These are phyloP conservation scores for Phytomonas francai DNA, from an alignment of 208 protist species.

Conservation along the genomic window DNA sequence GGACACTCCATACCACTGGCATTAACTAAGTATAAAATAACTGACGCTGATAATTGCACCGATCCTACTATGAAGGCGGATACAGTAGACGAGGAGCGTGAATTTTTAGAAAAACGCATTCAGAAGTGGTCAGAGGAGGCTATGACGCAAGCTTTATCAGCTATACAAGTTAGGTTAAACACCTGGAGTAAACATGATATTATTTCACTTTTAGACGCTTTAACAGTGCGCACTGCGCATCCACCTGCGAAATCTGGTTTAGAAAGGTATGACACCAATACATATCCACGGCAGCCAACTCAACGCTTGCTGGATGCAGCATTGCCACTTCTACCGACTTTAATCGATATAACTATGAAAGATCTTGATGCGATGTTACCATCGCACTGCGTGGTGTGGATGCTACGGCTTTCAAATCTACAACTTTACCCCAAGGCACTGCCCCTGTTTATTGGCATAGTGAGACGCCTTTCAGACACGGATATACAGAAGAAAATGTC, in stretches of 20 bases:
- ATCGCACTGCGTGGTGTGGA: background rate
- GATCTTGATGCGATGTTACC: background rate
- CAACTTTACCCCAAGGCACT: background rate
- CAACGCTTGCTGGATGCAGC: background rate
- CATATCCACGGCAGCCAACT: background rate
- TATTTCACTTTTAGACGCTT: constrained; percentile 36
- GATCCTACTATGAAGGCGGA: background rate
- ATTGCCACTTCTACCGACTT: background rate
- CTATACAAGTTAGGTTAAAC: constrained; percentile 29
- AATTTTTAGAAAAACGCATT: background rate
- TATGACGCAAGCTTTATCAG: constrained; percentile 17
- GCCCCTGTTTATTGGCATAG: background rate
- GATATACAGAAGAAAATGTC: background rate
- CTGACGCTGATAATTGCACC: background rate
- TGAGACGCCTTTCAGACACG: background rate
- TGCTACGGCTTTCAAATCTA: background rate
- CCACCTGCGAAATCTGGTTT: background rate
- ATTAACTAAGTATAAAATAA: background rate
- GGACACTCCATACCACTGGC: background rate
- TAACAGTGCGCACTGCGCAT: constrained; percentile 23
- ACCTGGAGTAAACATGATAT: constrained; percentile 42
- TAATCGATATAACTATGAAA: background rate
- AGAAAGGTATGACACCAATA: background rate
- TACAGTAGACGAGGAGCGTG: background rate
- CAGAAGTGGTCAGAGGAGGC: constrained; percentile 14